These are phyloP conservation scores for Paramyrothecium roridum DNA, from an alignment of 2,329 filamentous ascomycete genomes.

Conservation along the genomic window DNA sequence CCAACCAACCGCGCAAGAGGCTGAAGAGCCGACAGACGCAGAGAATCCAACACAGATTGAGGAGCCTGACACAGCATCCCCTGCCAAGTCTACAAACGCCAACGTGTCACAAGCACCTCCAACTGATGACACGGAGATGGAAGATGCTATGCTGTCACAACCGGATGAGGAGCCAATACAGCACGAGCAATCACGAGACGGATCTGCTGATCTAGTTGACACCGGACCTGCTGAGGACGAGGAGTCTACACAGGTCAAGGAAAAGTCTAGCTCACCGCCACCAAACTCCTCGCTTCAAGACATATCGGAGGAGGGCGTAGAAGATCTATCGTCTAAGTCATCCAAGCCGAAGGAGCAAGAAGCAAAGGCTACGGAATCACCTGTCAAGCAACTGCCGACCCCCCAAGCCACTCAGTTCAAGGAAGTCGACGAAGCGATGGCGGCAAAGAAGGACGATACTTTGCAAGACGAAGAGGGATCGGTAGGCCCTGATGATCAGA, in stretches of 20 bases:
- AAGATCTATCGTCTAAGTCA: not conserved
- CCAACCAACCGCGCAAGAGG: no score
- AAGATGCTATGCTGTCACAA: not conserved
- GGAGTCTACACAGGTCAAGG: not conserved
- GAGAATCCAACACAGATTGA: not conserved
- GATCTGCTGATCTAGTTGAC: not conserved
- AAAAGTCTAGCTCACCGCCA: no score
- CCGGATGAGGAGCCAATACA: not conserved
- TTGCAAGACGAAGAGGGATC: slow-evolving; percentile 1
- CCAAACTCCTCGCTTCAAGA: no score
- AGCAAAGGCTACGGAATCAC: not conserved
- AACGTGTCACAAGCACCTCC: not conserved
- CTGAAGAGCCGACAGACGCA: not conserved
- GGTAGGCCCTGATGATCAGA: slow-evolving; percentile 20
- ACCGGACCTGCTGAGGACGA: not conserved
- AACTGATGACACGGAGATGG: not conserved
- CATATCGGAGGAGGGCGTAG: not conserved
- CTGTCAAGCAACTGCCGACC: not conserved
- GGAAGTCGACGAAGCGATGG: not conserved
- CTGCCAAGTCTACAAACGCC: not conserved
- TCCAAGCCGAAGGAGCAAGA: not conserved
- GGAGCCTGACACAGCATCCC: not conserved
- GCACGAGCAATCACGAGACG: not conserved
- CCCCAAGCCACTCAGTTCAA: not conserved
- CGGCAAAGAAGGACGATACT: not conserved